These are phyloP conservation scores for Botrytis squamosa DNA, from an alignment of 2,329 filamentous ascomycete species.

Conservation along the genomic window DNA sequence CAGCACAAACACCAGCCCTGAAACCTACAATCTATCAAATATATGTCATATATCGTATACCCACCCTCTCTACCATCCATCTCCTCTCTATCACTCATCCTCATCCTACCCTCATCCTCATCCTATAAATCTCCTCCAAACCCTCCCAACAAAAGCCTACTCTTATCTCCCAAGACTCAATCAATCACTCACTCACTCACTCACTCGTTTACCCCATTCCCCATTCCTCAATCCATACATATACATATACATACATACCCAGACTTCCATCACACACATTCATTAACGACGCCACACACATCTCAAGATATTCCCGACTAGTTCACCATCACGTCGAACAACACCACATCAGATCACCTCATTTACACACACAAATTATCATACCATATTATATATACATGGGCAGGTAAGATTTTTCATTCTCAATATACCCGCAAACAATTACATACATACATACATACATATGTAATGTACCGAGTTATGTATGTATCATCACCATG, in stretches of 20 bases:
- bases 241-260: background rate
- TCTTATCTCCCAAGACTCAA: background rate
- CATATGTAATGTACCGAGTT: background rate
- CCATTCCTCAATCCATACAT: background rate
- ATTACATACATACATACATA: constrained; percentile 15
- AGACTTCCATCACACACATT: background rate
- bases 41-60: too few relatives aligned
- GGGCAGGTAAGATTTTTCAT: background rate
- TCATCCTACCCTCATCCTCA: too few relatives aligned
- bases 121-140: too few relatives aligned
- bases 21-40: too few relatives aligned
- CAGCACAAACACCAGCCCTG: too few relatives aligned
- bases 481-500: background rate
- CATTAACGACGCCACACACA: too few relatives aligned
- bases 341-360: background rate
- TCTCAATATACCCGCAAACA: background rate
- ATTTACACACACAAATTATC: background rate
- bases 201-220: background rate
- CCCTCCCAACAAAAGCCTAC: background rate
- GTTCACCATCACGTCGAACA: background rate
- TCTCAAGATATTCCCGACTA: too few relatives aligned
- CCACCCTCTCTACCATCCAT: too few relatives aligned
- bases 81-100: too few relatives aligned
- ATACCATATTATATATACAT: too few relatives aligned
- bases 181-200: background rate